A percentile compares a stretch with the other conserved stretches of the same genome.
Conservation (phyloP, 2,329 filamentous ascomycete genomes). For the Pochonia chlamydosporia region DNA sequence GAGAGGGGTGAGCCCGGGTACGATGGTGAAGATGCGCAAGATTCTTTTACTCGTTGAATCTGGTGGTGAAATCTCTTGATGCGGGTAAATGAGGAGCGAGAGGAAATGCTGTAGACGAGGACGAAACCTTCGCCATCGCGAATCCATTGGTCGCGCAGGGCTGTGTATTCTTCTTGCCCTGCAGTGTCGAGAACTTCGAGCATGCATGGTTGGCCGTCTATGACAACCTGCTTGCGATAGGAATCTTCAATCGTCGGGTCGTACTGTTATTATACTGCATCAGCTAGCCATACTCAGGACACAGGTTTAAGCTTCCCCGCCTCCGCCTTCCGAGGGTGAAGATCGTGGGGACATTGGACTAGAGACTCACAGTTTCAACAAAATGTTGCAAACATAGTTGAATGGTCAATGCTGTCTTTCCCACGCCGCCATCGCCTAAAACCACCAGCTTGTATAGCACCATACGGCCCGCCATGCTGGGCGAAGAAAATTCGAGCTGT, state of each 20-base stretch:
- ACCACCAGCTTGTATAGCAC: constrained; percentile 95
- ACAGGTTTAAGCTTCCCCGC: neutral
- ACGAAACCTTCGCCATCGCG: constrained; percentile 96
- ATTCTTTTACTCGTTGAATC: constrained; percentile 96
- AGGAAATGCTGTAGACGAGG: constrained; percentile 97
- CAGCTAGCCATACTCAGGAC: neutral
- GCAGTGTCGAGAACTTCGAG: constrained; percentile 95
- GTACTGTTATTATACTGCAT: constrained; percentile 45
- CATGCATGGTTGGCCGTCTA: constrained; percentile 94
- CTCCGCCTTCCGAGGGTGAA: neutral
- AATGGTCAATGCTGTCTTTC: constrained; percentile 90
- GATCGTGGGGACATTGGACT: neutral
- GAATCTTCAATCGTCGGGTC: constrained; percentile 86
- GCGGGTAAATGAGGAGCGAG: constrained; percentile 86
- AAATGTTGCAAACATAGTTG: constrained; percentile 98
- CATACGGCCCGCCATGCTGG: constrained; percentile 82
- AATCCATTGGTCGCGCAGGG: constrained; percentile 96
- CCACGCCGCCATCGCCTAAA: constrained; percentile 87
- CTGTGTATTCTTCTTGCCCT: constrained; percentile 97
- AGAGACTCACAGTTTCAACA: constrained; percentile 71
- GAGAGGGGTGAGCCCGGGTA: constrained; percentile 71
- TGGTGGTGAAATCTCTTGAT: constrained; percentile 96
- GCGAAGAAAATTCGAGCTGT: constrained; percentile 8
- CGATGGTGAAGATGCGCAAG: constrained; percentile 67
- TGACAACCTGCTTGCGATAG: constrained; percentile 84